Evolutionary conservation across 2,329 filamentous ascomycete genomes (phyloP).

Genomic region (Nemania serpens): DNA sequence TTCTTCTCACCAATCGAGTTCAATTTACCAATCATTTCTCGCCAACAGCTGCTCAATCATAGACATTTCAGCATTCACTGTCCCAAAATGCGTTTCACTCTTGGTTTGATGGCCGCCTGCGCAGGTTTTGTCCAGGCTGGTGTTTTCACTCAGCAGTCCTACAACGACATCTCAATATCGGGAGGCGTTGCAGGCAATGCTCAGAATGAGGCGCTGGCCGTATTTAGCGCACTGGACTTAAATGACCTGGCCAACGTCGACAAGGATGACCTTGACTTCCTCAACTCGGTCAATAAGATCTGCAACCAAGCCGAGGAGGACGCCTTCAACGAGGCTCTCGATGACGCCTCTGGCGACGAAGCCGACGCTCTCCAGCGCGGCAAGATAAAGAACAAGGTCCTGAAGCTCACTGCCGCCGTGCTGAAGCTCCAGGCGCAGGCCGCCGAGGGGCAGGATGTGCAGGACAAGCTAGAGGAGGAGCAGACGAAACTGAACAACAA

Average conservation of each 20-base stretch:
- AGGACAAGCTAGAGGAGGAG: slow-evolving; percentile 51
- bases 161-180: slow-evolving; percentile 54
- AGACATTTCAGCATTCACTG: slow-evolving; percentile 11
- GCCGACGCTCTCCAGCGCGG: slow-evolving; percentile 56
- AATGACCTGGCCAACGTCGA: slow-evolving; percentile 52
- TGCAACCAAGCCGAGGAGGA: slow-evolving; percentile 58
- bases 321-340: slow-evolving; percentile 60
- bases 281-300: slow-evolving; percentile 56
- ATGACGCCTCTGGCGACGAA: slow-evolving; percentile 49
- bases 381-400: slow-evolving; percentile 65
- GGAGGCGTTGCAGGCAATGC: slow-evolving; percentile 52
- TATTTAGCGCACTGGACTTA: slow-evolving; percentile 43
- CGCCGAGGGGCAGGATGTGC: slow-evolving; percentile 55
- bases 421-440: slow-evolving; percentile 55
- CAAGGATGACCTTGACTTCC: slow-evolving; percentile 52
- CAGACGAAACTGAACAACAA: slow-evolving; percentile 59
- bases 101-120: slow-evolving; percentile 33
- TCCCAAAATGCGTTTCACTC: slow-evolving; percentile 37
- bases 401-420: slow-evolving; percentile 59
- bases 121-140: slow-evolving; percentile 32
- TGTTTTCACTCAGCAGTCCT: slow-evolving; percentile 42
- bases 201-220: slow-evolving; percentile 48
- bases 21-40: background rate
- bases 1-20: slow-evolving; percentile 31
- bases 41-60: slow-evolving; percentile 10